Base-by-base conservation (phyloP, 1,139 yeast species). In the Pneumocystis murina region DNA sequence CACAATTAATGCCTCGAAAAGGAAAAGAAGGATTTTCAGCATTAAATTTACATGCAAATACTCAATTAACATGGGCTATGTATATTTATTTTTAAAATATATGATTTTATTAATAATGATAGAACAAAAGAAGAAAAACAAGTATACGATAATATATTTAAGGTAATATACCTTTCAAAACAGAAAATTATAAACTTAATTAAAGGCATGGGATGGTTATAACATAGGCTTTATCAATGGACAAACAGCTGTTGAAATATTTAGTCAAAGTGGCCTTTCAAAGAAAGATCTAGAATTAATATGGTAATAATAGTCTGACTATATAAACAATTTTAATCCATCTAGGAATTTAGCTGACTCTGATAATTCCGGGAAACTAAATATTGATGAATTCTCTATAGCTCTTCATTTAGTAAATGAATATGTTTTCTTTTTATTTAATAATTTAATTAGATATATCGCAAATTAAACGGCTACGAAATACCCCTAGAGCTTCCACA, bases 331-430 rank as follows among this genome's bases (percentile, higher is more conserved):
- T 20, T 58, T 58, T 38, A 58, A 38, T 30, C 43, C 16, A 10
- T 24, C 12, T 20, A 30, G 97, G 97, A 97, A 91, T 73, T 79
- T 92, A 71, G 84, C 97, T 6, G 97, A 92, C 74, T 81, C 90
- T 65, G 89, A 88, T 69, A 90, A 90, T 74, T 84, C 90, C 61
- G 97, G 97, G 48, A 81, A 82, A 62, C 89, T 92, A 71, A 81
- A 89, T 59, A 85, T 82, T 71, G 78, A 82, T 67, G 98, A 94
- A 74, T 92, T 92, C 74, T 84, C 95, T 1, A 86, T 92, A 72
- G 97, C 97, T 16, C 85, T 92, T 85, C 92, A 86, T 72, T 80
- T 92, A 70, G 89, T 78, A 59, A 76, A 82, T 4, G 10, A 48
- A 12, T 24, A 5, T 24, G 1, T 48, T 20, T 16, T 17, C 20